phyloP scores from a whole-genome alignment of 257 asterid species.

The Solanum appendiculatum region DNA sequence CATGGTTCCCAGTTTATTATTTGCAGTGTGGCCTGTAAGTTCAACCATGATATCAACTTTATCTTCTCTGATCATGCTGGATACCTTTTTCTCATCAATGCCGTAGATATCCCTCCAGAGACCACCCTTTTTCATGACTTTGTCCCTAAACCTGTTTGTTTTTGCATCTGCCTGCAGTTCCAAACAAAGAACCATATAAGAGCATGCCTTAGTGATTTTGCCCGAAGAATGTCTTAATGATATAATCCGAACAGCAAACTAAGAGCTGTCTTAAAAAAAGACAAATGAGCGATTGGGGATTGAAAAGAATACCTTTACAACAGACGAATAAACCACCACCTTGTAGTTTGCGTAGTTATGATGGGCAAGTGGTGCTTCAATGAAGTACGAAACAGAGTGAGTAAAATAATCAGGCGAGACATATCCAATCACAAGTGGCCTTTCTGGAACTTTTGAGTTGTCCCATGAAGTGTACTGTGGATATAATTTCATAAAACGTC shows the following conservation, averaged over 20 bases:
- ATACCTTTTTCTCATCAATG: conserved; percentile 89
- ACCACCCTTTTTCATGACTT: conserved; percentile 85
- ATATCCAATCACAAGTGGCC: conserved; percentile 84
- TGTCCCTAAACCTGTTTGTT: conserved; percentile 77
- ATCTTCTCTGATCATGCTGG: conserved; percentile 88
- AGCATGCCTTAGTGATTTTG: background rate
- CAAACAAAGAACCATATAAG: background rate
- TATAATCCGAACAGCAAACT: background rate
- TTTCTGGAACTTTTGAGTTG: conserved; percentile 76
- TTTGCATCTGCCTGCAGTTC: conserved; percentile 91
- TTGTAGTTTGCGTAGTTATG: conserved; percentile 70
- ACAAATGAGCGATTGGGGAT: background rate
- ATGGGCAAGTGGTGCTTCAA: conserved; percentile 82
- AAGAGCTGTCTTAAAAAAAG: background rate
- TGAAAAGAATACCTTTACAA: conserved; percentile 64
- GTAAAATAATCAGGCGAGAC: conserved; percentile 99
- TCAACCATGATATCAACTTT: conserved; percentile 91
- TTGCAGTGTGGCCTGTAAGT: conserved; percentile 99
- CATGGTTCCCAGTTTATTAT: conserved; percentile 98
- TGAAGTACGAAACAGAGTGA: conserved; percentile 93
- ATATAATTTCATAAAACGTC: conserved; percentile 84
- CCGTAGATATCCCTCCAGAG: conserved; percentile 90
- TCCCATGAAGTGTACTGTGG: conserved; percentile 87
- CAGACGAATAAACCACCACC: conserved; percentile 97
- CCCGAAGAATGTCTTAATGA: background rate